Conservation (phyloP, 768 basidiomycete species). For the Exidia glandulosa region DNA sequence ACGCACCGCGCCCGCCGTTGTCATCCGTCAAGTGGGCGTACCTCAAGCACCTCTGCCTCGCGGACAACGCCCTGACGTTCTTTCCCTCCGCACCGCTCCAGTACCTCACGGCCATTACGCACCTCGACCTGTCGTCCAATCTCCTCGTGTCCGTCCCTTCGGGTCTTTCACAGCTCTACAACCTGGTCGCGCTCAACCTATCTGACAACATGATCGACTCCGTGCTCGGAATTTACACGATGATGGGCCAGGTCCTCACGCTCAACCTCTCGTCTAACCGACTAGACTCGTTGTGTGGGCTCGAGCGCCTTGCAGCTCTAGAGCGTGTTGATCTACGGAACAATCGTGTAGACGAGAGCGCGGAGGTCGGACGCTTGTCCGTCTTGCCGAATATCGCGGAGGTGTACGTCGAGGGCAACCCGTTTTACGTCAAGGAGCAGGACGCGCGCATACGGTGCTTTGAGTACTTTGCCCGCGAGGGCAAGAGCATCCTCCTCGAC, state of each 20-base stretch:
- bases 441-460: constrained; percentile 72
- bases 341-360: constrained; percentile 72
- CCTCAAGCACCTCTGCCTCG: constrained; percentile 62
- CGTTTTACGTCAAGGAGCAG: constrained; percentile 57
- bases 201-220: constrained; percentile 97
- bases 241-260: constrained; percentile 62
- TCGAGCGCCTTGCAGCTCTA: constrained; percentile 79
- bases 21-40: constrained; percentile 62
- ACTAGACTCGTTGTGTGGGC: constrained; percentile 87
- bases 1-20: constrained; percentile 27
- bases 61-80: constrained; percentile 75
- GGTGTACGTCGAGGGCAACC: constrained; percentile 80
- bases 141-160: constrained; percentile 80
- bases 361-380: constrained; percentile 76
- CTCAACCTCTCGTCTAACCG: constrained; percentile 82
- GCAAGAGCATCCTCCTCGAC: constrained; percentile 68
- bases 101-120: constrained; percentile 61
- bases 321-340: constrained; percentile 75
- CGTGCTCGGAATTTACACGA: constrained; percentile 75
- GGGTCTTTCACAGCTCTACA: constrained; percentile 61
- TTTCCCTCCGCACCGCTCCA: constrained; percentile 57
- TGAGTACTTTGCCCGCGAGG: constrained; percentile 74
- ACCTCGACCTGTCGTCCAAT: constrained; percentile 86
- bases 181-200: constrained; percentile 86
- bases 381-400: constrained; percentile 68